A percentile compares a stretch with the other conserved stretches of the same genome.
phyloP scores from a whole-genome alignment of 306 rosid species.

The Lagenaria siceraria region DNA sequence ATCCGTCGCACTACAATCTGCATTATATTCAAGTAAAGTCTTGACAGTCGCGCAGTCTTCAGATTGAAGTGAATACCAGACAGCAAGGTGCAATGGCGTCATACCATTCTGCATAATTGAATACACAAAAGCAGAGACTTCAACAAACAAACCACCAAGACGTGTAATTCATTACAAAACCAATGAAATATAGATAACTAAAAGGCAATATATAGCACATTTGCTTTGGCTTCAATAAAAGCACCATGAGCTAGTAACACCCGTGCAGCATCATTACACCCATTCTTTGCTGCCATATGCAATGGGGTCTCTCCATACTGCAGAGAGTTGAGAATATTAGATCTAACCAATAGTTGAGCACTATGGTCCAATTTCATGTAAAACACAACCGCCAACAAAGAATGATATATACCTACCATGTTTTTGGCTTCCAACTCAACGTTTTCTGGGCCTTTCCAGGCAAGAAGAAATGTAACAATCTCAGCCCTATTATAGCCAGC shows the following conservation, averaged over 20 bases:
- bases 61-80: constrained; percentile 71
- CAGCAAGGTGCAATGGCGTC: constrained; percentile 98
- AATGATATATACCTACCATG: constrained; percentile 41
- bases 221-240: constrained; percentile 79
- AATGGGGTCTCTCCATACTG: constrained; percentile 95
- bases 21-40: constrained; percentile 58
- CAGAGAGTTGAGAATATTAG: constrained; percentile 6
- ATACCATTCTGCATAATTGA: constrained; percentile 73
- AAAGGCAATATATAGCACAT: constrained; percentile 35
- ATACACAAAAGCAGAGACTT: constrained; percentile 7
- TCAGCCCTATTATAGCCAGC: constrained; percentile 71
- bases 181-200: constrained; percentile 9
- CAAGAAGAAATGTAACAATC: constrained; percentile 73
- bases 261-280: constrained; percentile 64
- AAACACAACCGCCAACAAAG: background rate
- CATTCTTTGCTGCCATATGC: constrained; percentile 95
- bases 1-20: constrained; percentile 81
- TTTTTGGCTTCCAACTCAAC: constrained; percentile 83
- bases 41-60: constrained; percentile 66
- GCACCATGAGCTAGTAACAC: constrained; percentile 74
- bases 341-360: background rate
- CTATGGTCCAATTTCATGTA: background rate
- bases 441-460: constrained; percentile 50
- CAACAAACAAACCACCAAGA: constrained; percentile 12
- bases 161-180: constrained; percentile 7